Conservation (phyloP, 2,329 filamentous ascomycete genomes). For the Cordyceps militaris region DNA sequence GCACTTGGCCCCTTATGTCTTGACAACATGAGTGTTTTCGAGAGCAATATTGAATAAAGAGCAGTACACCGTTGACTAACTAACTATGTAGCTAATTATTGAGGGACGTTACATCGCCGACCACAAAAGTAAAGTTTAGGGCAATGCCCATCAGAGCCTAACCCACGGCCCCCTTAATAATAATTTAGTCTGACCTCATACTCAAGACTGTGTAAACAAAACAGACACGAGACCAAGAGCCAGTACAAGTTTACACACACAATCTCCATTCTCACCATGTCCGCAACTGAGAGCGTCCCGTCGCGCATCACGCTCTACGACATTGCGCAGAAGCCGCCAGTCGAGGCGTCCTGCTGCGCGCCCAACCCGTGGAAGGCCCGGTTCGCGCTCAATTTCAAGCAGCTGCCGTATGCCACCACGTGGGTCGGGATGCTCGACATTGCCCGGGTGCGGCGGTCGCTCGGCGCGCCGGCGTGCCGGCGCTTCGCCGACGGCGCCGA, state of each 20-base stretch:
- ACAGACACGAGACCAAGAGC: neutral
- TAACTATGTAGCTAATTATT: too few species aligned
- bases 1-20: too few species aligned
- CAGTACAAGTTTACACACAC: neutral
- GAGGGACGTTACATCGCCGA: too few species aligned
- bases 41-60: too few species aligned
- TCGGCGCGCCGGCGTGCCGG: slow-evolving; percentile 43
- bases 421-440: slow-evolving; percentile 51
- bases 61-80: too few species aligned
- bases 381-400: slow-evolving; percentile 37
- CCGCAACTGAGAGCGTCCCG: neutral
- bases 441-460: slow-evolving; percentile 35
- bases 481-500: slow-evolving; percentile 49
- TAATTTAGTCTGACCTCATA: too few species aligned
- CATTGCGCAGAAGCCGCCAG: slow-evolving; percentile 31
- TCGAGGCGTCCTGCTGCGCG: slow-evolving; percentile 18
- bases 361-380: slow-evolving; percentile 29
- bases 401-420: slow-evolving; percentile 25
- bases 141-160: too few species aligned
- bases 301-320: slow-evolving; percentile 34
- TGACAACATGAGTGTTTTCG: too few species aligned
- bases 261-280: neutral
- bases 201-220: neutral
- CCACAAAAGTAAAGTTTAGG: too few species aligned
- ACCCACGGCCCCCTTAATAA: too few species aligned